These are phyloP conservation scores for Alternaria sp. DNA, from an alignment of 2,329 filamentous ascomycete species.

Conservation along the genomic window DNA sequence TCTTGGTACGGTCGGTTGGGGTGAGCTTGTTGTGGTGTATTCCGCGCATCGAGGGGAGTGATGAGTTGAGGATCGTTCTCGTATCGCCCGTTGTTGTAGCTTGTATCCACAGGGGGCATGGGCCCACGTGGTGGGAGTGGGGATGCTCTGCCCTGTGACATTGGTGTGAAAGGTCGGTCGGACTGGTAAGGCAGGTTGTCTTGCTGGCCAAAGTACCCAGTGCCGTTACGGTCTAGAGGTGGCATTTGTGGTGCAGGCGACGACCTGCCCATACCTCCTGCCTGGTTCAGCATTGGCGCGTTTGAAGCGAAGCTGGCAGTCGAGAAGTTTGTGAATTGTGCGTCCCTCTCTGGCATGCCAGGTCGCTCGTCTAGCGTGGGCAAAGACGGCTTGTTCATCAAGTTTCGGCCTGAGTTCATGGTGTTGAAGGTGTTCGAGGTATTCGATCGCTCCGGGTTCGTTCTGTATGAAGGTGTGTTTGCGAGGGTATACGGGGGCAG, in stretches of 20 bases:
- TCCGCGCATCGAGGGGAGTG: constrained; percentile 20
- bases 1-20: constrained; percentile 29
- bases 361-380: constrained; percentile 53
- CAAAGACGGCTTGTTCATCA: constrained; percentile 48
- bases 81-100: constrained; percentile 28
- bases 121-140: constrained; percentile 33
- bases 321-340: constrained; percentile 61
- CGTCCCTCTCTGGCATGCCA: constrained; percentile 49
- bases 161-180: constrained; percentile 37
- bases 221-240: constrained; percentile 29
- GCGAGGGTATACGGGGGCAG: constrained; percentile 52
- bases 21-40: constrained; percentile 1
- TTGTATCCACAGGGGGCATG: constrained; percentile 41
- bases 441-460: constrained; percentile 63
- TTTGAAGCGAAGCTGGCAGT: constrained; percentile 67
- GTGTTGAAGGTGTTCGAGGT: constrained; percentile 60
- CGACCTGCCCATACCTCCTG: constrained; percentile 63
- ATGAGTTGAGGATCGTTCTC: constrained; percentile 31
- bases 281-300: constrained; percentile 66
- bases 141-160: constrained; percentile 38
- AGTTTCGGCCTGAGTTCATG: constrained; percentile 27
- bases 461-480: constrained; percentile 23
- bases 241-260: constrained; percentile 43
- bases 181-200: constrained; percentile 28
- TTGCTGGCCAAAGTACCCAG: constrained; percentile 37